Percentiles rank a stretch among this genome's conserved stretches.
Conservation (phyloP, 139 green algal genomes). For the Coelastrella sp. region DNA sequence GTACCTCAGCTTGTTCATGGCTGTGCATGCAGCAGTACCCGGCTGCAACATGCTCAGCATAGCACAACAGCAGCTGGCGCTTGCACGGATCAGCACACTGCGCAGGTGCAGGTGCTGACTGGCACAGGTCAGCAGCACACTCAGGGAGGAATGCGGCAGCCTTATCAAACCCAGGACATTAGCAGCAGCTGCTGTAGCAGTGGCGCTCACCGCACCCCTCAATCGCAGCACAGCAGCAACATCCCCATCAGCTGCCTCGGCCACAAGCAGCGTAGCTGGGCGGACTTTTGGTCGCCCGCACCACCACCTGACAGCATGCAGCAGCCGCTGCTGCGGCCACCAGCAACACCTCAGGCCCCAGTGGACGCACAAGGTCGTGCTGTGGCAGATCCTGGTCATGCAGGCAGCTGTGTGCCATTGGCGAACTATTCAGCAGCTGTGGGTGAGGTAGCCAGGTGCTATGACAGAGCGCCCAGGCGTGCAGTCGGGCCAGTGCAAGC, state of each 20-base stretch:
- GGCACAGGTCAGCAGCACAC: too few species aligned
- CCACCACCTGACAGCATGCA: not conserved
- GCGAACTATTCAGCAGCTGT: too few species aligned
- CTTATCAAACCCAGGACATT: too few species aligned
- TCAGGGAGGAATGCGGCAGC: too few species aligned
- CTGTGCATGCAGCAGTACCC: not conserved
- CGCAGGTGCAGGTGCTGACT: not conserved
- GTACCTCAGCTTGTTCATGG: too few species aligned
- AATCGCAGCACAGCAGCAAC: not conserved
- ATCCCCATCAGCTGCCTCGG: not conserved
- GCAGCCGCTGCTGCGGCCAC: conserved; percentile 8
- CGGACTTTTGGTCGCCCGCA: not conserved
- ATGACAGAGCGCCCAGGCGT: not conserved
- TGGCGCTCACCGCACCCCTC: too few species aligned
- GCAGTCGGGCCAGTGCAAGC: not conserved
- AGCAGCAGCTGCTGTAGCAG: too few species aligned
- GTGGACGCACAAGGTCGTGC: too few species aligned
- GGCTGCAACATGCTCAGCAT: not conserved
- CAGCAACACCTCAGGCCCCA: not conserved
- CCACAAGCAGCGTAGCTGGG: not conserved
- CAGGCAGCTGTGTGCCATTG: too few species aligned
- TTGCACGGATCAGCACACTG: not conserved
- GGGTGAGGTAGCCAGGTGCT: not conserved
- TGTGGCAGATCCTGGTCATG: too few species aligned
- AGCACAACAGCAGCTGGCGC: not conserved